Evolutionary conservation across 345 rosid genomes (phyloP), one percentile per base, ranked within the genome.

Genomic region (Rubroshorea leprosula): DNA sequence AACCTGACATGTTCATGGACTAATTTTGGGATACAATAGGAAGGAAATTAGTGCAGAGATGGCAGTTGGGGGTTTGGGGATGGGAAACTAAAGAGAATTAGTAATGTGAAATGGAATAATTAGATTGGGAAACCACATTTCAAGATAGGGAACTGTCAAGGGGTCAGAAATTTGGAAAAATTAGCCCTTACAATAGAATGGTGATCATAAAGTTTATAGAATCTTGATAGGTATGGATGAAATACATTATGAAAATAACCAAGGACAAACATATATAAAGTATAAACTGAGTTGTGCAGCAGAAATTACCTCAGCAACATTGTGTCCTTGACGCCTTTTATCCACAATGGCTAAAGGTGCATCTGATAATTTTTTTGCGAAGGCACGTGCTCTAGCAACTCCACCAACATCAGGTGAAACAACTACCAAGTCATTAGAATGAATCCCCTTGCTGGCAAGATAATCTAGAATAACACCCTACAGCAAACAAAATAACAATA

Each of bases 391-490:
- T 51, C 98, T 80, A n/a, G 98, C 98, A 44, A 89, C 96, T 63
- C 98, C 98, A 58, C 98, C 98, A 62, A 92, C 98, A 68, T 92
- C 98, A 64, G 98, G 98, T 24, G 98, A 92, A 72, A 92, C 98
- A 57, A 92, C 98, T 35, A 92, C 96, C 71, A 92, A 70, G 68
- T 89, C 98, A 67, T 76, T 81, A 11, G 87, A 80, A 60, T 77
- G 72, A 66, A 92, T 80, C 10, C 74, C 76, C 85, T 92, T 92
- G 79, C 98, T 92, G 22, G 98, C 96, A 57, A 92, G 96, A 79
- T 92, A 92, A 72, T 92, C 98, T 63, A 92, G 95, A 69, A 92
- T 86, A 72, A 89, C 98, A 45, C 93, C 89, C 98, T 92, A 69
- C 66, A 25, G 54, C 18, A 46, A 38, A 66, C 39, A 60, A 47